phyloP scores from a whole-genome alignment of 371 early-diverging fungal genomes.

The Mortierella sp. region DNA sequence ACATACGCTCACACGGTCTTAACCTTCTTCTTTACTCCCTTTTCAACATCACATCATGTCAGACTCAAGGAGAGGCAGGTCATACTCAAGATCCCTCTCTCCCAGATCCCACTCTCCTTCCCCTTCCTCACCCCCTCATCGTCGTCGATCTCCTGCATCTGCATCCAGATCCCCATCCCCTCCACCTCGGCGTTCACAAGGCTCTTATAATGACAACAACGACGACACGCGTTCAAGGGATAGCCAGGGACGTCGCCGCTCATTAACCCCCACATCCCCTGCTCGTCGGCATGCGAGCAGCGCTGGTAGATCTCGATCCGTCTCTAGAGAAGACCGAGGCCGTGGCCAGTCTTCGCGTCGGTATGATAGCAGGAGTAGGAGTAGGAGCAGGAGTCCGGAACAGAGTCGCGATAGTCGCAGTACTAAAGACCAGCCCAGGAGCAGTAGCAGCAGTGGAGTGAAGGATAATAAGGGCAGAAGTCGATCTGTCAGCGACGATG shows the following conservation, averaged over 20 bases:
- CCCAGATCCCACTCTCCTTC: neutral
- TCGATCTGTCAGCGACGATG: conserved; percentile 12
- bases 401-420: conserved; percentile 1
- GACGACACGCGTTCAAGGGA: neutral
- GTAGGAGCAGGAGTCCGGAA: neutral
- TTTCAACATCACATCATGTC: neutral
- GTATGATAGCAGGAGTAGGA: neutral
- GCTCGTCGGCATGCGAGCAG: neutral
- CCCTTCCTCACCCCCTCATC: neutral
- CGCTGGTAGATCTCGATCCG: neutral
- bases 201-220: neutral
- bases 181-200: neutral
- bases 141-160: neutral
- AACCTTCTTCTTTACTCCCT: no score
- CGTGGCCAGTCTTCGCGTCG: conserved; percentile 2
- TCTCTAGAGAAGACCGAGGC: neutral
- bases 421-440: neutral
- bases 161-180: neutral
- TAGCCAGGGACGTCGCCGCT: neutral
- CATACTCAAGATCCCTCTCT: conserved; percentile 1
- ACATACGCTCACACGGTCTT: no score
- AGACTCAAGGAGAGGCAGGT: conserved; percentile 2
- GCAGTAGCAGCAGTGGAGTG: neutral
- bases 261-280: neutral
- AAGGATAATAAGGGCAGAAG: conserved; percentile 13